Evolutionary conservation across 306 rosid species (phyloP), one percentile per base, ranked within the genome.

Genomic region (Quercus robur): DNA sequence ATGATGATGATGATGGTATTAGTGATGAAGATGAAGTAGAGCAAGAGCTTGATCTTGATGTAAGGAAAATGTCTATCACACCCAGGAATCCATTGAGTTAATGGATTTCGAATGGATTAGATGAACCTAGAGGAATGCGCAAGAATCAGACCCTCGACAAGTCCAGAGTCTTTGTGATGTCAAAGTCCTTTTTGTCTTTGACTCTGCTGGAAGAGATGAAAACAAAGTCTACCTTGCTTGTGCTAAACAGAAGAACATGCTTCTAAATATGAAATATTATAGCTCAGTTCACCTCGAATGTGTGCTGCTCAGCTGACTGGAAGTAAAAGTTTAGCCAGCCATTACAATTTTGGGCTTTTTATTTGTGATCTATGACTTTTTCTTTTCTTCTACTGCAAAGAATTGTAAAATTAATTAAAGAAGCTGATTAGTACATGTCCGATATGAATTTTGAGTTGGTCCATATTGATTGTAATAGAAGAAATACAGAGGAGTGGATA

Each of bases 21-120:
- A 88, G 89, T 7, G 85, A 91, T 25, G 97, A 81, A 70, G 92
- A 86, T 30, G 87, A 51, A 18, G 63, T 7, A 6, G 63, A 52
- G 44, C 62, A 72, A 17, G 76, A 72, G 17, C 14, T 52, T 26
- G 76, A 52, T 52, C 20, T 28, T 19, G 61, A 12, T 51, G 31
- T 72, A 41, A 72, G 35, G 62, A 72, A 49, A 52, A 72, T 72
- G 63, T 72, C 76, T n/a, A 72, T 26, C 21, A 52, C 76, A 15
- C 76, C 76, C 76, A 15, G 35, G 44, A 26, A 72, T 26, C 52
- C 76, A 5, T 11, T 54, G 44, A 23, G 19, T 0, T 28, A 52
- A 8, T 67, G 71, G 71, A 19, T 8, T 18, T 23, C 19, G 14
- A 21, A 67, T 67, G 51, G 71, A 67, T 7, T 67, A 2, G 23